Percentiles rank a stretch among this genome's conserved stretches.
phyloP scores from a whole-genome alignment of 805 yeast genomes.

The Kurtzmaniella cleridarum region DNA sequence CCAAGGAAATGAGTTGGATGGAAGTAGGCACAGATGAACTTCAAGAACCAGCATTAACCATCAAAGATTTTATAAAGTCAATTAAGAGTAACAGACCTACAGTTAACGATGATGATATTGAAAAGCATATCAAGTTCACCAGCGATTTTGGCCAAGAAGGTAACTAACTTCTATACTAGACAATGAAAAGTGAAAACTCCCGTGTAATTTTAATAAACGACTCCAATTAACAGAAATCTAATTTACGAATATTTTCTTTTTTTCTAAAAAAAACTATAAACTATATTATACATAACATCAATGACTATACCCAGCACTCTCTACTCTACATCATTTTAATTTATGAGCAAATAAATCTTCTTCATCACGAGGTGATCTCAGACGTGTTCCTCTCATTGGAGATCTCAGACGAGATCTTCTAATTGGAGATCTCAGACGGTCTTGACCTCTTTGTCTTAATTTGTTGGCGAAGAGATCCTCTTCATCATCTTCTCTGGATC shows the following conservation, averaged over 20 bases:
- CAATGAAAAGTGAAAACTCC: not conserved
- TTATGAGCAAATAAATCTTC: slow-evolving; percentile 33
- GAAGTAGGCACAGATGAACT: slow-evolving; percentile 85
- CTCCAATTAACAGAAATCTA: too few relatives aligned
- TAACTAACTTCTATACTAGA: slow-evolving; percentile 36
- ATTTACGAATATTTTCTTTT: too few relatives aligned
- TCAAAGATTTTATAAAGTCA: slow-evolving; percentile 91
- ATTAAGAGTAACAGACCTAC: slow-evolving; percentile 91
- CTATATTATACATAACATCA: too few relatives aligned
- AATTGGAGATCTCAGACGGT: slow-evolving; percentile 3
- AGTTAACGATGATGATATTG: slow-evolving; percentile 79
- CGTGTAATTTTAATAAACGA: too few relatives aligned
- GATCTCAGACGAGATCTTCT: slow-evolving; percentile 3
- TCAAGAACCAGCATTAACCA: slow-evolving; percentile 81
- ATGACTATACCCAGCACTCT: too few relatives aligned
- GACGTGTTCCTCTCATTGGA: not conserved
- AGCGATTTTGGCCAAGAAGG: slow-evolving; percentile 98
- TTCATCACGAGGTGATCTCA: slow-evolving; percentile 16
- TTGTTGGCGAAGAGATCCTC: slow-evolving; percentile 34
- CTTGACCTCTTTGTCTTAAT: slow-evolving; percentile 8
- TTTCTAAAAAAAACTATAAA: too few relatives aligned
- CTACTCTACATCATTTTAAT: slow-evolving; percentile 12
- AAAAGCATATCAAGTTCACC: slow-evolving; percentile 82
- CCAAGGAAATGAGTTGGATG: slow-evolving; percentile 90
- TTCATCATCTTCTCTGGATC: slow-evolving; percentile 10